phyloP scores from a whole-genome alignment of 352 stramenopile genomes.

The Stephanocyclus meneghinianus region DNA sequence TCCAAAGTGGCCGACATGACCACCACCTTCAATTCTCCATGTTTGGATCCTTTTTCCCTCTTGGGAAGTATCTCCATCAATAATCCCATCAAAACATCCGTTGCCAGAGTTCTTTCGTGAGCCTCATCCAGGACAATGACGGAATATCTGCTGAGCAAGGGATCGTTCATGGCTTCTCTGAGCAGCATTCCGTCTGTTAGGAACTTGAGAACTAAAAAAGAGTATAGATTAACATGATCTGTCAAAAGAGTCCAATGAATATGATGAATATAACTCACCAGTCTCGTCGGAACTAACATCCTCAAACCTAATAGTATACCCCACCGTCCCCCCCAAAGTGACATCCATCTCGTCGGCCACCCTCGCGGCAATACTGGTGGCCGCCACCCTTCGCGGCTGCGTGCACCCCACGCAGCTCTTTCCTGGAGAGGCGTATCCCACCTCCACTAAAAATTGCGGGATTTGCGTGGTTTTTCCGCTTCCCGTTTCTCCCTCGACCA shows the following conservation, averaged over 20 bases:
- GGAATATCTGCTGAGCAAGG: slow-evolving; percentile 92
- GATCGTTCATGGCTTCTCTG: slow-evolving; percentile 93
- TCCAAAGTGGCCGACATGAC: slow-evolving; percentile 99
- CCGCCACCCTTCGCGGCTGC: slow-evolving; percentile 96
- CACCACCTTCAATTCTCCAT: slow-evolving; percentile 94
- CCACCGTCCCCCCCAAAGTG: slow-evolving; percentile 93
- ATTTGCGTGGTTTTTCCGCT: slow-evolving; percentile 89
- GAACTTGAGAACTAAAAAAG: slow-evolving; percentile 84
- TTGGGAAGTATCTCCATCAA: slow-evolving; percentile 95
- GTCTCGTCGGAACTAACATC: slow-evolving; percentile 81
- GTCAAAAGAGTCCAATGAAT: not conserved
- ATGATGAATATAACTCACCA: slow-evolving; percentile 4
- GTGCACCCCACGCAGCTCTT: slow-evolving; percentile 90
- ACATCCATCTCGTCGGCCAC: slow-evolving; percentile 99
- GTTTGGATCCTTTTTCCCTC: slow-evolving; percentile 76
- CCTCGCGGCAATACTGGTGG: slow-evolving; percentile 95
- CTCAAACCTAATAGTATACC: slow-evolving; percentile 99
- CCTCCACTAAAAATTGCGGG: slow-evolving; percentile 91
- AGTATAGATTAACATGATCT: not conserved
- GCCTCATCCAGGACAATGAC: slow-evolving; percentile 97
- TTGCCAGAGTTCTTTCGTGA: slow-evolving; percentile 95
- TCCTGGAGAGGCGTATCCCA: slow-evolving; percentile 74
- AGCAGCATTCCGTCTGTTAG: slow-evolving; percentile 96
- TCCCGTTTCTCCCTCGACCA: slow-evolving; percentile 98
- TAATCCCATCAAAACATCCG: slow-evolving; percentile 96